phyloP scores from a whole-genome alignment of 176 grass and related monocot species.

The Musa itinerans region DNA sequence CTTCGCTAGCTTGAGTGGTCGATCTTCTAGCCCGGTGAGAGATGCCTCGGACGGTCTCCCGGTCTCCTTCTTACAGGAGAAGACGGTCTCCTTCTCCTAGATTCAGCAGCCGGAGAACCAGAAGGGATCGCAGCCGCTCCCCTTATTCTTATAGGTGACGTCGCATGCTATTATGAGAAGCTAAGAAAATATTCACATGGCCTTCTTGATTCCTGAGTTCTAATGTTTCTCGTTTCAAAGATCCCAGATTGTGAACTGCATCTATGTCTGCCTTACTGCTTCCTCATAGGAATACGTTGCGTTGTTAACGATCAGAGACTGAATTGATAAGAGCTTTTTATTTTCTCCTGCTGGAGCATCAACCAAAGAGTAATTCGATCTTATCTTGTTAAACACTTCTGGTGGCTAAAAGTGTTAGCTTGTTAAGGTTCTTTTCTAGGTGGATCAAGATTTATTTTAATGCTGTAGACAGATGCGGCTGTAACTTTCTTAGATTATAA shows the following conservation, averaged over 20 bases:
- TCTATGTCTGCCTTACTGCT: neutral
- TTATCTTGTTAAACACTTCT: neutral
- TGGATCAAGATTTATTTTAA: neutral
- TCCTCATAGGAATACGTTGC: neutral
- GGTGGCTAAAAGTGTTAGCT: neutral
- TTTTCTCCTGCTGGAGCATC: neutral
- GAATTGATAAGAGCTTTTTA: neutral
- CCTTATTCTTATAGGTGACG: conserved; percentile 96
- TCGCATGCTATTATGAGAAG: conserved; percentile 13
- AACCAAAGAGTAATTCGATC: neutral
- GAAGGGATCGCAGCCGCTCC: conserved; percentile 75
- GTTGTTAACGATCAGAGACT: neutral
- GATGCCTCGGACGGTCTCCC: conserved; percentile 66
- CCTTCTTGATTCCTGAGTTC: neutral
- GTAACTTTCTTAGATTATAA: neutral
- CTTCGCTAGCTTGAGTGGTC: neutral
- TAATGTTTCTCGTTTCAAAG: neutral
- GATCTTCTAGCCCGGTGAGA: conserved; percentile 5
- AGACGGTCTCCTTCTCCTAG: conserved; percentile 68
- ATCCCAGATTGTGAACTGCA: neutral
- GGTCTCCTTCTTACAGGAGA: conserved; percentile 53
- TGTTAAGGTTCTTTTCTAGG: neutral
- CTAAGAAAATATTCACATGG: neutral
- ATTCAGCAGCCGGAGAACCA: conserved; percentile 41
- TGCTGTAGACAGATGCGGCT: neutral